Conservation (phyloP, 495 filamentous ascomycete genomes). For the Penicillium psychrofluorescens region DNA sequence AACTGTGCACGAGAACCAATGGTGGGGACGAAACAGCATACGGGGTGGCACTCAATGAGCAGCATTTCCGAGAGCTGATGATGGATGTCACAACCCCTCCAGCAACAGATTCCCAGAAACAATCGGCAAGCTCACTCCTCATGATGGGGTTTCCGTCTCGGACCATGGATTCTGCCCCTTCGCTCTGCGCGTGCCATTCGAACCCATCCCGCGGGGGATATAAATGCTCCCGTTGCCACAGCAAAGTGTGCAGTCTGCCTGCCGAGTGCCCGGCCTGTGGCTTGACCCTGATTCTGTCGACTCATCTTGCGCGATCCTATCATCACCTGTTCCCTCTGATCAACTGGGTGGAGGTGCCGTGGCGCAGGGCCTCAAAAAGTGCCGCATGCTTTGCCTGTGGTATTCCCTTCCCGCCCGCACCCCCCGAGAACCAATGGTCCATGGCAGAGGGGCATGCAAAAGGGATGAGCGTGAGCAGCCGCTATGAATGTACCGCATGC, state of each 20-base stretch:
- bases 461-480: constrained; percentile 75
- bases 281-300: constrained; percentile 91
- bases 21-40: constrained; percentile 69
- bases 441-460: constrained; percentile 28
- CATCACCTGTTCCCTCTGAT: constrained; percentile 90
- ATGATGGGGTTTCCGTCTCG: constrained; percentile 99
- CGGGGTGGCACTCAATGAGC: constrained; percentile 78
- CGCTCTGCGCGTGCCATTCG: constrained; percentile 89
- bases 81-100: constrained; percentile 86
- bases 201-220: constrained; percentile 83
- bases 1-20: constrained; percentile 83
- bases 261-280: constrained; percentile 85
- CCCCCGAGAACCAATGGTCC: constrained; percentile 32
- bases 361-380: constrained; percentile 54
- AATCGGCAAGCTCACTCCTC: constrained; percentile 67
- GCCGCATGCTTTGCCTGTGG: constrained; percentile 44
- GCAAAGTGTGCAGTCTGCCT: constrained; percentile 88
- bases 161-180: constrained; percentile 63
- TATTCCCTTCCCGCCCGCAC: constrained; percentile 44
- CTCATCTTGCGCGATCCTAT: constrained; percentile 88
- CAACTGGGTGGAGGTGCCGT: constrained; percentile 86
- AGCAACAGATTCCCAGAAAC: constrained; percentile 60
- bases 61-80: constrained; percentile 82
- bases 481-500: constrained; percentile 84
- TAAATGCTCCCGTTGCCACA: constrained; percentile 77